phyloP scores from a whole-genome alignment of 805 yeast genomes.

The Starmerella floris region DNA sequence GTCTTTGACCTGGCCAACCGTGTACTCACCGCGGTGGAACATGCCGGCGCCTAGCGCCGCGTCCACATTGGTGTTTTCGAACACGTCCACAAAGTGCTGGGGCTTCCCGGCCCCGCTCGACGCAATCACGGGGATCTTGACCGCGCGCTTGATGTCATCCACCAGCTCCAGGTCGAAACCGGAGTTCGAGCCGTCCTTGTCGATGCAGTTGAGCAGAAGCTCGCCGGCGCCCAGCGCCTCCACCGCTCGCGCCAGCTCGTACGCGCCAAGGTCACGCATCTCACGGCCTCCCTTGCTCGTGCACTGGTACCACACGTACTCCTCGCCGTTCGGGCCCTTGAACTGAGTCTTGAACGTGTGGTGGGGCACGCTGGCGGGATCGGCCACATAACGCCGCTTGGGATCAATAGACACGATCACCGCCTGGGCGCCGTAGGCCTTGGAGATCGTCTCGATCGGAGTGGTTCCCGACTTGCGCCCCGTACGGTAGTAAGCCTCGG shows the following conservation, averaged over 20 bases:
- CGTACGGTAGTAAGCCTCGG: constrained; percentile 59
- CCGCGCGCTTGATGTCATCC: constrained; percentile 60
- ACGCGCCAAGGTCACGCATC: constrained; percentile 76
- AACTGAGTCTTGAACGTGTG: constrained; percentile 46
- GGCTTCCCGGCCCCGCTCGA: constrained; percentile 97
- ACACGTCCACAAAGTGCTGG: constrained; percentile 77
- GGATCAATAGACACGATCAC: constrained; percentile 99
- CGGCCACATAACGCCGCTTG: constrained; percentile 61
- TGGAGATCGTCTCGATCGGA: constrained; percentile 87
- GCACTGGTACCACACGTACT: constrained; percentile 85
- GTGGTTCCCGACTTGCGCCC: constrained; percentile 57
- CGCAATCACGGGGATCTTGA: constrained; percentile 86
- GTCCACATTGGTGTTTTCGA: constrained; percentile 66
- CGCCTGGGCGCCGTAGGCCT: constrained; percentile 90
- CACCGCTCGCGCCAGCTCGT: constrained; percentile 75
- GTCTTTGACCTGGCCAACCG: constrained; percentile 70
- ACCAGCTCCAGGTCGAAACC: constrained; percentile 87
- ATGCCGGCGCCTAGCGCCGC: constrained; percentile 99
- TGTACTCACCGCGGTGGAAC: constrained; percentile 91
- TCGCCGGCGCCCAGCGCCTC: constrained; percentile 96
- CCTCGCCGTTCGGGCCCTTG: constrained; percentile 82
- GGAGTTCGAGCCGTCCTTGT: constrained; percentile 90
- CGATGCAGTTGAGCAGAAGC: constrained; percentile 81
- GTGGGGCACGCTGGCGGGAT: constrained; percentile 49
- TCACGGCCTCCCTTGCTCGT: constrained; percentile 96